These are phyloP conservation scores for Salinomyces thailandicus DNA, from an alignment of 2,329 filamentous ascomycete species.

Conservation along the genomic window DNA sequence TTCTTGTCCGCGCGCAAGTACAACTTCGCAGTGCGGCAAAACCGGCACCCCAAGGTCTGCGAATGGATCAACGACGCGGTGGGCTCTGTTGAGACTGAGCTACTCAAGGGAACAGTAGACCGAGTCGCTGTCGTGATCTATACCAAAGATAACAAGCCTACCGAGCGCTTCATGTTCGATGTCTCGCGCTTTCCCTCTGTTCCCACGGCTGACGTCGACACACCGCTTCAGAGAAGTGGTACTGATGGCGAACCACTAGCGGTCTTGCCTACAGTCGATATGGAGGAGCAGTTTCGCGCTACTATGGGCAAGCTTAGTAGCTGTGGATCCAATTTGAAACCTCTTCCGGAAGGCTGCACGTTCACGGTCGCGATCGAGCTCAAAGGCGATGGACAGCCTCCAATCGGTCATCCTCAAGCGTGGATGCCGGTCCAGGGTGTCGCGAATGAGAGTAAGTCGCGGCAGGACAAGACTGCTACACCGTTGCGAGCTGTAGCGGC, in stretches of 20 bases:
- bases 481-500: constrained; percentile 54
- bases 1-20: constrained; percentile 74
- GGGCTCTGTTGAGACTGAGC: constrained; percentile 57
- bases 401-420: constrained; percentile 41
- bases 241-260: constrained; percentile 13
- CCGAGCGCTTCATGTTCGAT: constrained; percentile 53
- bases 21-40: constrained; percentile 76
- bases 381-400: constrained; percentile 45
- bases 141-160: constrained; percentile 40
- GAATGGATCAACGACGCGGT: constrained; percentile 76
- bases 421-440: constrained; percentile 48
- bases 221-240: constrained; percentile 37
- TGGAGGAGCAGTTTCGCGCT: constrained; percentile 63
- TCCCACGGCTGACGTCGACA: constrained; percentile 36
- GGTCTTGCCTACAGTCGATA: constrained; percentile 36
- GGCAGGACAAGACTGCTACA: constrained; percentile 31
- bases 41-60: constrained; percentile 75
- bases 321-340: constrained; percentile 46
- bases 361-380: constrained; percentile 70
- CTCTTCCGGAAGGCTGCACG: constrained; percentile 55
- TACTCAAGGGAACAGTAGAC: constrained; percentile 49
- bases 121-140: constrained; percentile 48
- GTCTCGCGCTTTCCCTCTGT: constrained; percentile 47
- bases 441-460: neutral
- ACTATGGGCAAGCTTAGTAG: constrained; percentile 54